These are phyloP conservation scores for Neotropicomus parvogracilis DNA, from an alignment of 1,284 basidiomycete species.

Conservation along the genomic window DNA sequence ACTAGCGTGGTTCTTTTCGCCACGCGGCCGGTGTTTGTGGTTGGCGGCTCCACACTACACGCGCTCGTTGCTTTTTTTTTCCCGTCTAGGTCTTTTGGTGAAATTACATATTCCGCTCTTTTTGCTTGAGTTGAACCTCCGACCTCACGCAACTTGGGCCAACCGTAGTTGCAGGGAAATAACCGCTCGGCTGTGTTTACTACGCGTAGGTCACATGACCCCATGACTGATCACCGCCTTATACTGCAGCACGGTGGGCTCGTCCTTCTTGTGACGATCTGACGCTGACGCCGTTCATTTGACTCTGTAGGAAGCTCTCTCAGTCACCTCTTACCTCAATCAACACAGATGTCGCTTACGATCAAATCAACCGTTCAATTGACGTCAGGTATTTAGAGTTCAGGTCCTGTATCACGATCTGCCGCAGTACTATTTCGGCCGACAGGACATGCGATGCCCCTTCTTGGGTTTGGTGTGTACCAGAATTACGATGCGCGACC, in stretches of 20 bases:
- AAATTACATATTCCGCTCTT: slow-evolving; percentile 7
- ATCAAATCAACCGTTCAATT: slow-evolving; percentile 35
- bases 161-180: slow-evolving; percentile 14
- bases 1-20: slow-evolving; percentile 16
- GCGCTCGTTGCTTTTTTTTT: neutral
- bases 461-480: slow-evolving; percentile 82
- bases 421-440: slow-evolving; percentile 3
- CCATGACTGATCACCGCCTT: too few relatives aligned
- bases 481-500: slow-evolving; percentile 58
- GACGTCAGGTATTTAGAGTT: slow-evolving; percentile 36
- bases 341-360: slow-evolving; percentile 27
- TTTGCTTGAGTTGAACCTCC: slow-evolving; percentile 5
- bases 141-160: slow-evolving; percentile 1
- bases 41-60: slow-evolving; percentile 3
- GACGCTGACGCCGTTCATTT: slow-evolving; percentile 1
- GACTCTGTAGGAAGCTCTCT: neutral
- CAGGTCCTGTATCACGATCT: neutral
- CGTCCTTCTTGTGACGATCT: slow-evolving; percentile 14
- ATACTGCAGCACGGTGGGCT: neutral
- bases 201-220: neutral
- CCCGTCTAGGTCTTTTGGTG: slow-evolving; percentile 3
- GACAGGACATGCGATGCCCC: slow-evolving; percentile 59
- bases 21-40: slow-evolving; percentile 3
- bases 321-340: slow-evolving; percentile 17
- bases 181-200: slow-evolving; percentile 3